phyloP scores from a whole-genome alignment of 2,329 filamentous ascomycete genomes.

The Penicillium polonicum region DNA sequence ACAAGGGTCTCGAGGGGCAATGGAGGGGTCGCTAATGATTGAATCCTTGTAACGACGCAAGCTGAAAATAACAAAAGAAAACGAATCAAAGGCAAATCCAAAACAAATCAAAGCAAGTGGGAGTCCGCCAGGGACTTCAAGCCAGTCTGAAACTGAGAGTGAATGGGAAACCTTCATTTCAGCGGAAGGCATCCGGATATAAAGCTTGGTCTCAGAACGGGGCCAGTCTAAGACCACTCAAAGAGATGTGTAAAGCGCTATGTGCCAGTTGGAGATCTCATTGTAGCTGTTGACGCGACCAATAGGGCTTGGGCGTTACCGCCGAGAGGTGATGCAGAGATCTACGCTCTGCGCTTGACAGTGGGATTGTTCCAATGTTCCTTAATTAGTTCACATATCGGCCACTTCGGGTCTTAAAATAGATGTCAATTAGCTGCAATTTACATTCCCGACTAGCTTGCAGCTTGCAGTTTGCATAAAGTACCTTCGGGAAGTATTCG shows the following conservation, averaged over 20 bases:
- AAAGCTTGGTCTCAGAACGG: constrained; percentile 21
- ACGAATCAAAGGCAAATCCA: neutral
- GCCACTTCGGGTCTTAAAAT: constrained; percentile 14
- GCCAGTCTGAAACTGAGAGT: neutral
- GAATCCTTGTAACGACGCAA: neutral
- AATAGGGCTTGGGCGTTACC: constrained; percentile 18
- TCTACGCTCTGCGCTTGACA: constrained; percentile 10
- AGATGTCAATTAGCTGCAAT: constrained; percentile 21
- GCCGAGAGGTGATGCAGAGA: constrained; percentile 18
- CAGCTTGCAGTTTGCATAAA: neutral
- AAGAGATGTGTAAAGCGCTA: constrained; percentile 9
- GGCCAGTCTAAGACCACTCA: neutral
- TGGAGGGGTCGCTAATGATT: constrained; percentile 16
- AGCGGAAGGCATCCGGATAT: constrained; percentile 24
- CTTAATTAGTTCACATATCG: constrained; percentile 21
- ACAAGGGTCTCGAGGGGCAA: constrained; percentile 14
- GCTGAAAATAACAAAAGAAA: constrained; percentile 2
- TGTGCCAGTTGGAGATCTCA: constrained; percentile 5
- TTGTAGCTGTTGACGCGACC: constrained; percentile 6
- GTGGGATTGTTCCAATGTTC: constrained; percentile 1
- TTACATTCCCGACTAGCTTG: neutral
- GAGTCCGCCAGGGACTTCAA: neutral
- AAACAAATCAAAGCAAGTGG: neutral
- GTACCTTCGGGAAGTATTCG: neutral
- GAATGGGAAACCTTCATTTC: neutral